Base-by-base conservation (phyloP, 805 yeast genomes). In the Phaffomyces opuntiae region DNA sequence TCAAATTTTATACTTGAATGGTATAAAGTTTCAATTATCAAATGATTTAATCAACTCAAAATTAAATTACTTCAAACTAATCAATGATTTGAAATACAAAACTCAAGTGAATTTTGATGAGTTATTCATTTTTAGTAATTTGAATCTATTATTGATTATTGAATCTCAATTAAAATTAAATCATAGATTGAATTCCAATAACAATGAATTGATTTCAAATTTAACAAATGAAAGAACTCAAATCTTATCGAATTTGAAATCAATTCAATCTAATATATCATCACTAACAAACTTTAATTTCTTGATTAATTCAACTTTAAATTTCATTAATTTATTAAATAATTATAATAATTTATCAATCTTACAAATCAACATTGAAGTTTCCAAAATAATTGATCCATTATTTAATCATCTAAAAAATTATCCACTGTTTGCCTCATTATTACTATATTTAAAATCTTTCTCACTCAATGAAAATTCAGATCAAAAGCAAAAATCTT, bases 401-500 rank as follows among this genome's bases (percentile, higher is more conserved):
- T 48, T 54, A 21, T 55, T 53, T 34, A 48, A 51, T 5, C 40
- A 46, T n/a, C 34, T 57, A 17, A 55, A 52, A 29, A 40, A 43
- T 14, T 51, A 37, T 21, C 60, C 62, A 6, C 21, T 58, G 34
- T 32, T 58, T 14, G 48, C 52, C 7, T 45, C 62, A 2, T 47
- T 57, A 39, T 34, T 56, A 16, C 40, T 59, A 5, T 55, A 54
- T 27, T 24, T 57, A 11, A 55, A 57, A 42, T 56, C 62, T 2
- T 40, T 31, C 3, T 54, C 61, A 3, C 34, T 55, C 32, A 57
- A 55, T 47, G 47, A 55, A n/a, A 58, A 57, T 36, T 58, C 61
- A 2, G 60, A 59, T 42, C 54, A 59, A 42, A 58, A 50, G 34
- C 63, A 59, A 41, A 59, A 59, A 44, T 49, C 57, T 1, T 59